Evolutionary conservation across 805 yeast species (phyloP).

Genomic region (Spathaspora sp.): DNA sequence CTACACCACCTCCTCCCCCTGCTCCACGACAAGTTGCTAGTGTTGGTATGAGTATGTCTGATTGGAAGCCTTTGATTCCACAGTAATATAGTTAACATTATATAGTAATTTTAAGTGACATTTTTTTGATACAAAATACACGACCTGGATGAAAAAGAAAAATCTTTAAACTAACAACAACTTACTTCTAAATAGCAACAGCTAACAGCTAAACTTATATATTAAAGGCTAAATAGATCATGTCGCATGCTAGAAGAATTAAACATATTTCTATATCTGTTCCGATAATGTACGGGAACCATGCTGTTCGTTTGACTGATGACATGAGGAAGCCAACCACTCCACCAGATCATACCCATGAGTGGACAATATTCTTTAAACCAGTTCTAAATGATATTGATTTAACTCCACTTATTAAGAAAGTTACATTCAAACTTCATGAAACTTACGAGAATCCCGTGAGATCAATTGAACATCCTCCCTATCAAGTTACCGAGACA

Average conservation of each 20-base stretch:
- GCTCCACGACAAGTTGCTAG: constrained; percentile 1
- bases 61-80: constrained; percentile 52
- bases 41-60: constrained; percentile 29
- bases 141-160: background rate
- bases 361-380: constrained; percentile 91
- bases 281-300: constrained; percentile 41
- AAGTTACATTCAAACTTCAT: constrained; percentile 91
- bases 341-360: constrained; percentile 89
- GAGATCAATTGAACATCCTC: constrained; percentile 85
- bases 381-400: constrained; percentile 71
- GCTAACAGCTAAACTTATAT: background rate
- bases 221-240: constrained; percentile 26
- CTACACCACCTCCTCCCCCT: constrained; percentile 14
- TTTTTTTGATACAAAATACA: background rate
- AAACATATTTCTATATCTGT: constrained; percentile 36
- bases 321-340: constrained; percentile 34
- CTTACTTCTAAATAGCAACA: background rate
- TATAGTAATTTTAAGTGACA: background rate
- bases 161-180: background rate
- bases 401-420: constrained; percentile 73
- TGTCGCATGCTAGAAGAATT: constrained; percentile 19
- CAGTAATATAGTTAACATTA: constrained; percentile 20
- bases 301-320: constrained; percentile 32
- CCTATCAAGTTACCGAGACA: constrained; percentile 92
- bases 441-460: constrained; percentile 88